Evolutionary conservation across 345 rosid species (phyloP), one percentile per base, ranked within the genome.

Genomic region (Camelina hispida): DNA sequence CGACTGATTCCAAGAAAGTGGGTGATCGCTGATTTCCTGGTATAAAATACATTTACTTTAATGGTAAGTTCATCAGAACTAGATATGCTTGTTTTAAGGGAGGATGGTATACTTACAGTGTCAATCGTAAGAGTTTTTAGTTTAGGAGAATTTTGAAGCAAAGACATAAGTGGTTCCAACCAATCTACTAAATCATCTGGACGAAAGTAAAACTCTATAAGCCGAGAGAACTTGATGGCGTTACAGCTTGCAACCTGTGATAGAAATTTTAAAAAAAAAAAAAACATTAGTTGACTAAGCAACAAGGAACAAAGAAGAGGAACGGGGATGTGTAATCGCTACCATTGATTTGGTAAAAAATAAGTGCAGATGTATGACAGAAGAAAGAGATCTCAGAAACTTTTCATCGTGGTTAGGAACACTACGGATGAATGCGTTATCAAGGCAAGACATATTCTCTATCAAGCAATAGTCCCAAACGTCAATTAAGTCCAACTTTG

Each of bases 381-480:
- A 43, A 69, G 73, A 69, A 16, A 69, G 43, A 55, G 30, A 28
- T 55, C 63, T 55, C 4, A 69, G 12, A n/a, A 55, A 25, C 13
- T 22, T 28, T 1, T 10, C 17, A 28, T 11, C 17, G 1, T 9
- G 43, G 43, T 25, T 6, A 38, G 0, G 7, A 67, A 37, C 17
- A 16, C 0, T 1, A 30, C 0, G 0, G 30, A 69, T 25, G 2
- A 0, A 0, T 42, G 18, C 63, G 5, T 0, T 9, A 28, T 69
- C 12, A 69, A 69, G 43, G 73, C 64, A 69, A 43, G 54, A 5
- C 30, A 42, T 56, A 43, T 55, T 42, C 73, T 69, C 64, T 28
- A 56, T 28, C 54, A 28, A 43, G 30, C 55, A 67, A 67, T 4
- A 56, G 14, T 1, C 30, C 43, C 18, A 2, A 28, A 2, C 12